A percentile compares a stretch with the other conserved stretches of the same genome.
These are phyloP conservation scores for Globisporangium sylvaticum DNA, from an alignment of 352 stramenopile species.

Conservation along the genomic window DNA sequence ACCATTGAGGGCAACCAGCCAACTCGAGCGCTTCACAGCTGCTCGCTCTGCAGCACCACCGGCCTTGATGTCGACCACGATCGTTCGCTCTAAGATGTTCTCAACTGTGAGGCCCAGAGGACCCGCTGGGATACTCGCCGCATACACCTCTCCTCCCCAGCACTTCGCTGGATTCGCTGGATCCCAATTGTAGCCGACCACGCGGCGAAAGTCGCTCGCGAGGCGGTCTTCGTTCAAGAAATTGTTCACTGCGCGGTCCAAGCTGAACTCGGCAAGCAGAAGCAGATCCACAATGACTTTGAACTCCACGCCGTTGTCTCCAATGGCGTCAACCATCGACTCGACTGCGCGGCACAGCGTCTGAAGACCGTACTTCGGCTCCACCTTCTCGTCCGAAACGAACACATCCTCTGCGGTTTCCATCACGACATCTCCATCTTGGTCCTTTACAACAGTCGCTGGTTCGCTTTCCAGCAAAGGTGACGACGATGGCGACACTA, in stretches of 20 bases:
- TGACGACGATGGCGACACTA: not conserved
- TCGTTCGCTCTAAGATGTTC: slow-evolving; percentile 76
- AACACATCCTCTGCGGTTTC: slow-evolving; percentile 4
- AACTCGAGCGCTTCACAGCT: slow-evolving; percentile 79
- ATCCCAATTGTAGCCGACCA: slow-evolving; percentile 73
- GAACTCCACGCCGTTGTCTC: slow-evolving; percentile 48
- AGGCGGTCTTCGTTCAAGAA: slow-evolving; percentile 76
- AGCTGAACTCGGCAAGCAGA: slow-evolving; percentile 70
- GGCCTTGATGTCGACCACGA: slow-evolving; percentile 87
- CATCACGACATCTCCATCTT: slow-evolving; percentile 74
- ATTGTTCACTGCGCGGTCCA: slow-evolving; percentile 80
- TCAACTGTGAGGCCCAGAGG: slow-evolving; percentile 85
- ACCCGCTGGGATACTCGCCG: slow-evolving; percentile 70
- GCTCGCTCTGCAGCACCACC: slow-evolving; percentile 68
- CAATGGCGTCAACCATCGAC: slow-evolving; percentile 78
- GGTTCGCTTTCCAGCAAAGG: not conserved
- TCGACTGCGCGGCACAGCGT: slow-evolving; percentile 69
- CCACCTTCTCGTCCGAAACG: slow-evolving; percentile 18
- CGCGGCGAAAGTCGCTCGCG: slow-evolving; percentile 71
- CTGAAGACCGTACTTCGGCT: slow-evolving; percentile 78
- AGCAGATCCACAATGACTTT: slow-evolving; percentile 76
- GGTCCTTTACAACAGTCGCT: slow-evolving; percentile 17
- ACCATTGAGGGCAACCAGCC: slow-evolving; percentile 79
- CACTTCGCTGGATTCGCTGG: slow-evolving; percentile 41
- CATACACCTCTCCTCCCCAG: slow-evolving; percentile 55